These are phyloP conservation scores for Urtica urens DNA, from an alignment of 306 rosid species.

Conservation along the genomic window DNA sequence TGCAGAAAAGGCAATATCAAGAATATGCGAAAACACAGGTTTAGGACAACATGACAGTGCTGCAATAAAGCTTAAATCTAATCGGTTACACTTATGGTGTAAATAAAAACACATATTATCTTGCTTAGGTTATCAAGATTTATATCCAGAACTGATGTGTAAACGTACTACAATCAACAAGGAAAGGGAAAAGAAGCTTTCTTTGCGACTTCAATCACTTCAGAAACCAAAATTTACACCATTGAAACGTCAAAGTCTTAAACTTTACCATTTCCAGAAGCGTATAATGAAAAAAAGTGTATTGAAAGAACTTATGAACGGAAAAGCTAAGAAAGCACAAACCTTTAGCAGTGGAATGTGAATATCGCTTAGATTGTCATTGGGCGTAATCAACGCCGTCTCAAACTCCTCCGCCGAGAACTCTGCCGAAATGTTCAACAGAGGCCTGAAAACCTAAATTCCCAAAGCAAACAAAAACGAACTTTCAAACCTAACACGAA, in stretches of 20 bases:
- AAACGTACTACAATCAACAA: background rate
- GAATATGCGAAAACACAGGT: constrained; percentile 17
- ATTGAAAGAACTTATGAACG: constrained; percentile 5
- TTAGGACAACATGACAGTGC: constrained; percentile 14
- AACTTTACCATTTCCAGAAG: constrained; percentile 14
- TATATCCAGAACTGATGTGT: too few relatives aligned
- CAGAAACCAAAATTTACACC: constrained; percentile 12
- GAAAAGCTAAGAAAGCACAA: constrained; percentile 24
- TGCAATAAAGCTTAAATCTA: constrained; percentile 7
- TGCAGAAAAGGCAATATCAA: constrained; percentile 24
- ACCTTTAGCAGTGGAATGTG: constrained; percentile 98
- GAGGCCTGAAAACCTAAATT: constrained; percentile 72
- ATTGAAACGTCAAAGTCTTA: constrained; percentile 3
- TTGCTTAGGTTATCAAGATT: too few relatives aligned
- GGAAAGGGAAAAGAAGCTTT: background rate
- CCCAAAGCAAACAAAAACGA: background rate
- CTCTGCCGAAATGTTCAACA: constrained; percentile 66
- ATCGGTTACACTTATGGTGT: too few relatives aligned
- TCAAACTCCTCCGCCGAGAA: constrained; percentile 95
- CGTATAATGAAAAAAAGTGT: constrained; percentile 12
- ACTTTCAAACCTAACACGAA: constrained; percentile 9
- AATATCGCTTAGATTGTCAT: constrained; percentile 78
- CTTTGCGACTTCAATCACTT: constrained; percentile 10
- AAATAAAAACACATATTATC: too few relatives aligned
- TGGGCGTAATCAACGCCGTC: constrained; percentile 84